phyloP scores from a whole-genome alignment of 768 basidiomycete genomes.

The Pleurotus tuoliensis region DNA sequence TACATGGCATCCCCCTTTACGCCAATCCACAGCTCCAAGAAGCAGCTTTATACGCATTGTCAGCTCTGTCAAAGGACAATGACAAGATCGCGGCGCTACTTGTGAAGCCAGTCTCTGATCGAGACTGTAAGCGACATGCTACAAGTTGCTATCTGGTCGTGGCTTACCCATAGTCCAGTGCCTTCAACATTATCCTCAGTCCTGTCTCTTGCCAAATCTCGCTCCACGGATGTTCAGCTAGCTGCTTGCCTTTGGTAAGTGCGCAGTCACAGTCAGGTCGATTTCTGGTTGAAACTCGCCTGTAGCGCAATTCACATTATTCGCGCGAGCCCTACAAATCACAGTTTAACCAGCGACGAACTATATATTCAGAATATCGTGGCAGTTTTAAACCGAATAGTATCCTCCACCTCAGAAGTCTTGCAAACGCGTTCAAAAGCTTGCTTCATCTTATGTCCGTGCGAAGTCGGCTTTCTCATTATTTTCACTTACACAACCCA shows the following conservation, averaged over 20 bases:
- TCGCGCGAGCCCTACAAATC: slow-evolving; percentile 39
- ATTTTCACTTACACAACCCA: not conserved
- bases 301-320: slow-evolving; percentile 58
- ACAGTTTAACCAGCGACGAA: slow-evolving; percentile 31
- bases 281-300: not conserved
- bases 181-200: slow-evolving; percentile 39
- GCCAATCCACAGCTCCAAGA: slow-evolving; percentile 50
- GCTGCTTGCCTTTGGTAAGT: slow-evolving; percentile 67
- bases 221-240: slow-evolving; percentile 58
- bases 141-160: not conserved
- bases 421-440: slow-evolving; percentile 53
- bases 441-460: slow-evolving; percentile 74
- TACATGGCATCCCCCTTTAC: not conserved
- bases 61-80: slow-evolving; percentile 65
- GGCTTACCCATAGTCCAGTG: slow-evolving; percentile 14
- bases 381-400: slow-evolving; percentile 62
- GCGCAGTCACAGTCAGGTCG: not conserved
- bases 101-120: slow-evolving; percentile 37
- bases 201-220: slow-evolving; percentile 53
- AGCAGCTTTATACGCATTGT: slow-evolving; percentile 59
- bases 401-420: slow-evolving; percentile 37
- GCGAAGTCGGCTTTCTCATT: not conserved
- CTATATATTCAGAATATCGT: slow-evolving; percentile 56
- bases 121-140: slow-evolving; percentile 25
- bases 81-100: slow-evolving; percentile 45